phyloP scores from a whole-genome alignment of 75 land plant species.

The Pinus tabuliformis region DNA sequence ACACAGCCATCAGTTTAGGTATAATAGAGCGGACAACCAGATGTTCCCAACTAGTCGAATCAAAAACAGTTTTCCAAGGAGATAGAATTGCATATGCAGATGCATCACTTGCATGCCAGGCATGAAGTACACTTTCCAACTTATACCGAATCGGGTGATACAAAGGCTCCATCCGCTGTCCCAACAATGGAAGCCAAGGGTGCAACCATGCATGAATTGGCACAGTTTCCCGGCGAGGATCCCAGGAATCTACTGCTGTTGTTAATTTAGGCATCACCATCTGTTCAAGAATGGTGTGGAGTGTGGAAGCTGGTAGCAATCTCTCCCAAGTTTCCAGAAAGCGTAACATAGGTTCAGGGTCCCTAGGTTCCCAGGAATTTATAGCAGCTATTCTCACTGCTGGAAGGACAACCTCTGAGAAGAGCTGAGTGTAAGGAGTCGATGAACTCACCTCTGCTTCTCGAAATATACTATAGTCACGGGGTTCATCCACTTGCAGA shows the following conservation, averaged over 20 bases:
- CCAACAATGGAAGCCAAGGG: constrained; percentile 90
- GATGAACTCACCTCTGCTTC: constrained; percentile 24
- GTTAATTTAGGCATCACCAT: constrained; percentile 82
- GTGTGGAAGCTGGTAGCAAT: constrained; percentile 65
- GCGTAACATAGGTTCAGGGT: constrained; percentile 89
- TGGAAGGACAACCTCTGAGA: constrained; percentile 80
- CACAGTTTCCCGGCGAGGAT: constrained; percentile 78
- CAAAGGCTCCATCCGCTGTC: constrained; percentile 71
- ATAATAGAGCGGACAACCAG: constrained; percentile 73
- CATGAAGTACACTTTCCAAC: constrained; percentile 73
- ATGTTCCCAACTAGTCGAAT: constrained; percentile 87
- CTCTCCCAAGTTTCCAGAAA: constrained; percentile 89
- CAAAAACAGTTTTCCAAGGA: constrained; percentile 97
- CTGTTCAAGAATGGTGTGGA: constrained; percentile 65
- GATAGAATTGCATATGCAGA: constrained; percentile 84
- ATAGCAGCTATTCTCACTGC: constrained; percentile 75
- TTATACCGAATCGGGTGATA: constrained; percentile 74
- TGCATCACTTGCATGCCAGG: constrained; percentile 91
- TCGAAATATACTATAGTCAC: constrained; percentile 39
- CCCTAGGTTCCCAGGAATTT: constrained; percentile 86
- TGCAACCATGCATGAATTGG: constrained; percentile 97
- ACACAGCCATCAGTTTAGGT: constrained; percentile 71
- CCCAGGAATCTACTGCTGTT: constrained; percentile 88
- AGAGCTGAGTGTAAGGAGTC: constrained; percentile 77
- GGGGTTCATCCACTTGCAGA: constrained; percentile 62